Percentiles rank a stretch among this genome's conserved stretches.
phyloP scores from a whole-genome alignment of 2,329 filamentous ascomycete species.

The Aspergillus fumigatus region DNA sequence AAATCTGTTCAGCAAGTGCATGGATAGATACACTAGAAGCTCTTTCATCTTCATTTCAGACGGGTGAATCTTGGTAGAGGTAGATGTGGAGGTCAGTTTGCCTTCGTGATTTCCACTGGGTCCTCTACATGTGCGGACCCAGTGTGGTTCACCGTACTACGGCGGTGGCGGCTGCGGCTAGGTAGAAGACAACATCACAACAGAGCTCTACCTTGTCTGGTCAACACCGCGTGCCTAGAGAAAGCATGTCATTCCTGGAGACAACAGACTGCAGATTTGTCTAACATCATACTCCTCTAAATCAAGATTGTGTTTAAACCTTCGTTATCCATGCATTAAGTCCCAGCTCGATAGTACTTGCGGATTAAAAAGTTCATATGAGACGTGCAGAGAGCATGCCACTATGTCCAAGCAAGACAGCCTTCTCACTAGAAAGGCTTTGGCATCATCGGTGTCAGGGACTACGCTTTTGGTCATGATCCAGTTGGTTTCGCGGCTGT shows the following conservation, averaged over 20 bases:
- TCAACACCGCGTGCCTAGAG: not conserved
- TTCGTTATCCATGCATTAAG: not conserved
- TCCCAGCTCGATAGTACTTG: not conserved
- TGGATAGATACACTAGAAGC: not conserved
- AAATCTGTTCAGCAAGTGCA: not conserved
- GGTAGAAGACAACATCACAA: not conserved
- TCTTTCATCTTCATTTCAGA: not conserved
- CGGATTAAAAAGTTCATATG: not conserved
- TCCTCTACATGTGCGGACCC: too few species aligned
- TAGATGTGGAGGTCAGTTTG: not conserved
- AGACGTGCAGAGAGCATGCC: not conserved
- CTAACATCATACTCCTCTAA: not conserved
- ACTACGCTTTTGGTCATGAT: slow-evolving; percentile 83
- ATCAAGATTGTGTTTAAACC: not conserved
- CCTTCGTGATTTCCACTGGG: not conserved
- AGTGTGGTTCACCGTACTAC: too few species aligned
- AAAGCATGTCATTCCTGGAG: not conserved
- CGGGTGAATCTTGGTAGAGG: not conserved
- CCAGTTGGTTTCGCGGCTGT: slow-evolving; percentile 77
- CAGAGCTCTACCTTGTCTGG: not conserved
- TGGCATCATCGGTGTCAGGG: slow-evolving; percentile 54
- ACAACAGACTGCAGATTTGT: not conserved
- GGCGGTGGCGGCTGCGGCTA: not conserved
- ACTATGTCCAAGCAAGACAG: slow-evolving; percentile 17
- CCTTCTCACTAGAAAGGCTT: slow-evolving; percentile 16